Evolutionary conservation across 495 filamentous ascomycete genomes (phyloP), one percentile per base, ranked within the genome.

Genomic region (Aspergillus bridgeri): DNA sequence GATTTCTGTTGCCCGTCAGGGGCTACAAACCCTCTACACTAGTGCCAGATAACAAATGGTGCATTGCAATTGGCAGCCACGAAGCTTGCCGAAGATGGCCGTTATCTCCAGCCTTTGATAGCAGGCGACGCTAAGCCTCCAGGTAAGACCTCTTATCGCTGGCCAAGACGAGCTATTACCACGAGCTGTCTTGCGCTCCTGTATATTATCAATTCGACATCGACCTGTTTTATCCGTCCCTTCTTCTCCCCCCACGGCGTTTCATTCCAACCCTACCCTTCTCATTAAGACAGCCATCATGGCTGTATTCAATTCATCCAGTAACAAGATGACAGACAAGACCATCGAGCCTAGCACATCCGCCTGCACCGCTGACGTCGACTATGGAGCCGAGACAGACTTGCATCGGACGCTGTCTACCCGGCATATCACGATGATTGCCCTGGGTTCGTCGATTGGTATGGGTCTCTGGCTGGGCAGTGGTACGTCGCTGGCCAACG

Each of bases 351-450:
- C 51, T 2, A 22, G 8, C 17, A 15, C 42, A 1, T 20, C 47
- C 0, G 59, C 18, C 3, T 60, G 59, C 49, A 11, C 47, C 0
- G 17, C 20, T 23, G 45, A 57, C 6, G 49, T 42, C 42, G 61
- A 61, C 46, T 56, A 69, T 56, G 66, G 64, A 7, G 61, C 66
- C 18, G 68, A 69, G 9, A 64, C 64, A 17, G 67, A 66, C 15
- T 57, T 73, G 15, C 60, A 64, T n/a, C 62, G 66, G 24, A 54
- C 38, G n/a, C 54, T 73, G 24, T 64, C 65, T 9, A 64, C 67
- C 22, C 66, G 70, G 11, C 70, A 73, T 59, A 38, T 73, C 27
- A 65, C 62, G 43, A 71, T 73, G 68, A 68, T 73, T 33, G 65
- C 65, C 17, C 60, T 73, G 19, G 70, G 67, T 2, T 69, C 66